Percentiles rank a stretch among this genome's conserved stretches.
Conservation (phyloP, 108 stramenopile species). For the Nannochloropsis granulata region DNA sequence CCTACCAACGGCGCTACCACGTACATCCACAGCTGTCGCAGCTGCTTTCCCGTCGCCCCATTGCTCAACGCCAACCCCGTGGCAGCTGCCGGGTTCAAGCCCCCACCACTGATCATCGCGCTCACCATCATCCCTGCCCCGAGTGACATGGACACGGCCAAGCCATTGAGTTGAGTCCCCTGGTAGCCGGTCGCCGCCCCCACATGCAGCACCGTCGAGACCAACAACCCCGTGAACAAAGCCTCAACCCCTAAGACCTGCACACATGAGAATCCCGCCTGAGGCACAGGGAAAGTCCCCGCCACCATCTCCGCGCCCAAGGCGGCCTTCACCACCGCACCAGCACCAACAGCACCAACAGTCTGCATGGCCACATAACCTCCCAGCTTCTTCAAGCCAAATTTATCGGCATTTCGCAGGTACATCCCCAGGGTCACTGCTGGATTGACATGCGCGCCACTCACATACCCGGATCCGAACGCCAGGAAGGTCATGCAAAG, state of each 20-base stretch:
- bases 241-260: background rate
- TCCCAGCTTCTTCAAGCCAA: background rate
- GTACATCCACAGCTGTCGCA: background rate
- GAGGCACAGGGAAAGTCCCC: background rate
- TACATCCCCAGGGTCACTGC: background rate
- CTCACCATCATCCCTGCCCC: background rate
- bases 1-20: background rate
- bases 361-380: background rate
- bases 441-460: background rate
- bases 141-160: background rate
- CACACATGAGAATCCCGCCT: background rate
- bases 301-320: background rate
- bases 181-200: background rate
- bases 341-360: background rate
- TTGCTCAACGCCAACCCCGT: background rate
- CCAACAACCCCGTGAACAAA: background rate
- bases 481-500: background rate
- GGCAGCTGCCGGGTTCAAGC: background rate
- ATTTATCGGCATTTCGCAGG: background rate
- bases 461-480: background rate
- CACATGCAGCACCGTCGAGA: background rate
- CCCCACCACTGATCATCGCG: background rate
- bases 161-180: background rate
- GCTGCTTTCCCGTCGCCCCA: background rate
- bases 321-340: background rate